These are phyloP conservation scores for Plasmodium cynomolgi DNA, from an alignment of 169 alveolate genomes.

Conservation along the genomic window DNA sequence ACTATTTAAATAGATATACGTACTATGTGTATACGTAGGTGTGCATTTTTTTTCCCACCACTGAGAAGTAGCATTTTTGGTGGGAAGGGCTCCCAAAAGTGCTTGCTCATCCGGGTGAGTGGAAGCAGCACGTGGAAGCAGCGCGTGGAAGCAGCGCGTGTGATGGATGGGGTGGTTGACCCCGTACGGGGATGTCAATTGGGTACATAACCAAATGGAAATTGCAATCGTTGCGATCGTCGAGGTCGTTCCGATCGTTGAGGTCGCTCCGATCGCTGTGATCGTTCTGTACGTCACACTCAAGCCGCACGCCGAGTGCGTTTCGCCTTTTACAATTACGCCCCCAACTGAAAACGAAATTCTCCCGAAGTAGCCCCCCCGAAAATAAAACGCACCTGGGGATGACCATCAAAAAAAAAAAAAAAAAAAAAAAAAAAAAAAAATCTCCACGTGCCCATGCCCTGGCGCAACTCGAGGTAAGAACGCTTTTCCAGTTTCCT, in stretches of 20 bases:
- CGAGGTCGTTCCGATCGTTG: not conserved
- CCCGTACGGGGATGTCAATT: not conserved
- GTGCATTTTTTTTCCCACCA: not conserved
- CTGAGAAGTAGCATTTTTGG: not conserved
- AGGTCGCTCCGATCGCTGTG: not conserved
- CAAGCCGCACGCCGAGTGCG: not conserved
- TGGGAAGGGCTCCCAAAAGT: not conserved
- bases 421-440: too few species aligned
- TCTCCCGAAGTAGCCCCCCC: not conserved
- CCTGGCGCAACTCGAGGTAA: not conserved
- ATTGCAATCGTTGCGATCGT: not conserved
- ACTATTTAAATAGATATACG: not conserved
- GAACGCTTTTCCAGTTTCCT: not conserved
- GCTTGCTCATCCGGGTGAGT: not conserved
- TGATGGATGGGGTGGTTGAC: not conserved
- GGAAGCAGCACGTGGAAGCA: not conserved
- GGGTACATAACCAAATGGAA: not conserved
- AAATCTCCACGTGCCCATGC: not conserved
- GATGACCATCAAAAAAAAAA: too few species aligned
- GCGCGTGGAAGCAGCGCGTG: not conserved
- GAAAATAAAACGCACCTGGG: too few species aligned
- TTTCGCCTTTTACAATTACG: not conserved
- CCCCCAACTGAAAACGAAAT: not conserved
- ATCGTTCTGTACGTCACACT: not conserved
- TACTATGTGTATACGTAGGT: not conserved